These are phyloP conservation scores for Protostelium mycophagum DNA, from an alignment of 78 protist genomes.

Conservation along the genomic window DNA sequence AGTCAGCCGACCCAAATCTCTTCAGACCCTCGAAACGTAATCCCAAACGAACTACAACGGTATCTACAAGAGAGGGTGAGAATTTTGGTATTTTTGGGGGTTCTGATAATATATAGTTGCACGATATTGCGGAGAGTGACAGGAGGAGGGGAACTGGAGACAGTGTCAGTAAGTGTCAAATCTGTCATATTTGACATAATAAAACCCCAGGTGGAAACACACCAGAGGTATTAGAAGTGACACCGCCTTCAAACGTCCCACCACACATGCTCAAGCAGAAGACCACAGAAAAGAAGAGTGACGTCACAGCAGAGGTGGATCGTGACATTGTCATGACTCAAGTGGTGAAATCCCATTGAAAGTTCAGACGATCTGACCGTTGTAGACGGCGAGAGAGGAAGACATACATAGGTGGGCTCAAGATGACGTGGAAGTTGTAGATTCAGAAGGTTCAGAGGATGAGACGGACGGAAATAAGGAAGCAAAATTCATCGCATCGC, in stretches of 20 bases:
- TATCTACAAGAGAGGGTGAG: not conserved
- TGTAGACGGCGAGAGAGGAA: slow-evolving; percentile 1
- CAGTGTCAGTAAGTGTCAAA: not conserved
- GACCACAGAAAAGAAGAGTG: not conserved
- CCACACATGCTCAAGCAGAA: not conserved
- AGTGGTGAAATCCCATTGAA: slow-evolving; percentile 3
- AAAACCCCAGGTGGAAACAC: not conserved
- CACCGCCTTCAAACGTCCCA: not conserved
- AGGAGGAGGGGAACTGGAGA: no score
- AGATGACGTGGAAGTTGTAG: not conserved
- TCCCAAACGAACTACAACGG: not conserved
- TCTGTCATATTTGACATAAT: not conserved
- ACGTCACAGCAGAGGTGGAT: not conserved
- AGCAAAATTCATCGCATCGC: slow-evolving; percentile 16
- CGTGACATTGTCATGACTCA: not conserved
- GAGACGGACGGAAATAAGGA: slow-evolving; percentile 7
- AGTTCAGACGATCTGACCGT: not conserved
- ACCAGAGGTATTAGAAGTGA: not conserved
- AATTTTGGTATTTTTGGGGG: not conserved
- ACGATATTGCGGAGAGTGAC: not conserved
- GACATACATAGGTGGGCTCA: not conserved
- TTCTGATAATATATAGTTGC: not conserved
- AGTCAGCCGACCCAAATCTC: not conserved
- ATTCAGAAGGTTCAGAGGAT: slow-evolving; percentile 4
- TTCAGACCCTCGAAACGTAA: not conserved